Percentiles rank a stretch among this genome's conserved stretches.
Conservation (phyloP, 352 stramenopile genomes). For the Phytopythium mirpurense region DNA sequence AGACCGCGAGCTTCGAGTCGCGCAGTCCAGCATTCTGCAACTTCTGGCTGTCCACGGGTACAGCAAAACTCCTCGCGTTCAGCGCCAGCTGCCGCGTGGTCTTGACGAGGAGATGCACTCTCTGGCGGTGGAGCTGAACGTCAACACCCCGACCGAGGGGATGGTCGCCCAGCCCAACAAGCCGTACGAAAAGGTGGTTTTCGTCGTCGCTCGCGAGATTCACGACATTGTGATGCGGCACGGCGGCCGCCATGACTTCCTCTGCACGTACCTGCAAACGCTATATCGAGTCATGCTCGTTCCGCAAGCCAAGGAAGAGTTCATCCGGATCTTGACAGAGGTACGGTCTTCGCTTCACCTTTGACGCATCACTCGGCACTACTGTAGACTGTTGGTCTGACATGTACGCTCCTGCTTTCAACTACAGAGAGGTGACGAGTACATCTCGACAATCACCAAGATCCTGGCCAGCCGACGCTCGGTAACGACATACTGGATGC, state of each 20-base stretch:
- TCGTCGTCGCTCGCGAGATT: constrained; percentile 61
- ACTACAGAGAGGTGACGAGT: constrained; percentile 62
- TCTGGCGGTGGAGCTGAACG: constrained; percentile 70
- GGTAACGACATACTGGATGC: constrained; percentile 69
- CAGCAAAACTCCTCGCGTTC: constrained; percentile 54
- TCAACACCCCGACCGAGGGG: constrained; percentile 67
- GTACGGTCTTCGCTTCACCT: constrained; percentile 24
- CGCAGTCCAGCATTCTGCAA: constrained; percentile 60
- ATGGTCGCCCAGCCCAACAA: constrained; percentile 73
- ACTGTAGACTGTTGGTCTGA: not conserved
- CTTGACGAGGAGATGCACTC: constrained; percentile 75
- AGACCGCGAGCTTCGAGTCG: constrained; percentile 64
- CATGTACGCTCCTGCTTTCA: constrained; percentile 1
- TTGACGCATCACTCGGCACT: not conserved
- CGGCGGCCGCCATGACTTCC: constrained; percentile 54
- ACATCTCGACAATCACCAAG: constrained; percentile 59
- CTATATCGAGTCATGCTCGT: constrained; percentile 65
- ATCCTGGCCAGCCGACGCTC: constrained; percentile 49
- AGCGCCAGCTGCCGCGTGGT: constrained; percentile 56
- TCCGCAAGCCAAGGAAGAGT: constrained; percentile 63
- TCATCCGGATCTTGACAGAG: constrained; percentile 70
- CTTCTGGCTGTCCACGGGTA: constrained; percentile 49
- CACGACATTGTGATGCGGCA: constrained; percentile 59
- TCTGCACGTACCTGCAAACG: constrained; percentile 69
- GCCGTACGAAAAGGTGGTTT: constrained; percentile 68